Evolutionary conservation across 257 asterid genomes (phyloP).

Genomic region (Anisodus tanguticus): DNA sequence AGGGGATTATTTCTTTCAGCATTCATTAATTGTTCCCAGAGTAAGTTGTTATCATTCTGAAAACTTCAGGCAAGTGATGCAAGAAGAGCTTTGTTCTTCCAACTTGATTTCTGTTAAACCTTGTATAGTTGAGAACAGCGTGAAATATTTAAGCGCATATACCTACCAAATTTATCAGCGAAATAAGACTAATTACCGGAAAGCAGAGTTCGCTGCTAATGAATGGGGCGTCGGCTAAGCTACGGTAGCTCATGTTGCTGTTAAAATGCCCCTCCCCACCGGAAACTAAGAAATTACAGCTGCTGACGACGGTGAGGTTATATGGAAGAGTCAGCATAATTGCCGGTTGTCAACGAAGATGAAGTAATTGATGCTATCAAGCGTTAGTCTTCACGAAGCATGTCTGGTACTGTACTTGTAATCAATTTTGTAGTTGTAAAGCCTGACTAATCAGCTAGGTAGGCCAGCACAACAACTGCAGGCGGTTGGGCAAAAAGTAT

Average conservation of each 20-base stretch:
- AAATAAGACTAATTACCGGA: slow-evolving; percentile 57
- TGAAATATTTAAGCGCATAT: too few species aligned
- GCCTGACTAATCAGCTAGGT: too few species aligned
- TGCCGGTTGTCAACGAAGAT: slow-evolving; percentile 34
- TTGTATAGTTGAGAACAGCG: too few species aligned
- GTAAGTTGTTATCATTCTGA: not conserved
- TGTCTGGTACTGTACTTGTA: too few species aligned
- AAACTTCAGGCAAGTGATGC: not conserved
- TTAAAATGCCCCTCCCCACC: slow-evolving; percentile 64
- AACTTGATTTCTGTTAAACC: not conserved
- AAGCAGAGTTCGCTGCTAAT: slow-evolving; percentile 78
- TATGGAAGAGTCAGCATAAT: slow-evolving; percentile 66
- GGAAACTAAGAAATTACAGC: slow-evolving; percentile 80
- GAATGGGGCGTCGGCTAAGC: slow-evolving; percentile 70
- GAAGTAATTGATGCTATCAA: slow-evolving; percentile 42
- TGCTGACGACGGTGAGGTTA: slow-evolving; percentile 64
- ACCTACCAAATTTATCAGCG: too few species aligned
- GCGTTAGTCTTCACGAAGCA: slow-evolving; percentile 49
- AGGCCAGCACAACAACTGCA: too few species aligned
- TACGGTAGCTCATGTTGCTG: slow-evolving; percentile 75
- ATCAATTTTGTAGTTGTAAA: too few species aligned
- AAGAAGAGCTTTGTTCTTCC: slow-evolving; percentile 6
- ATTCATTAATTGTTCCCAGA: not conserved
- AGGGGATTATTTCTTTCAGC: too few species aligned
- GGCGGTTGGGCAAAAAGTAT: too few species aligned